Base-by-base conservation (phyloP, 345 rosid genomes). In the Pelargonium nanum region DNA sequence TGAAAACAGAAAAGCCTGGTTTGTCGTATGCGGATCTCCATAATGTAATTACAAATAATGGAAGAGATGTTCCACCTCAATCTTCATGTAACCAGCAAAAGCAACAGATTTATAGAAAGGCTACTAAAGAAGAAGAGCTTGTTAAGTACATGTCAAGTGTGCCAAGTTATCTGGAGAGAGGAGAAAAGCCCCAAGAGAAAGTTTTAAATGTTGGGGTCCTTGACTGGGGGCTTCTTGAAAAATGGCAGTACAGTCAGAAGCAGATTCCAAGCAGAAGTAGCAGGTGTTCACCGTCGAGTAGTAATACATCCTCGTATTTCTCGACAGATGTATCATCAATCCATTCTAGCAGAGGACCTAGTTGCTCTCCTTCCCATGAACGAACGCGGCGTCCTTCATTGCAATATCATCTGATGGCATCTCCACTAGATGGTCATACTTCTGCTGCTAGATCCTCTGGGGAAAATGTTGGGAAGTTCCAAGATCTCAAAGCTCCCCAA, bases 181-280 rank as follows among this genome's bases (percentile, higher is more conserved):
- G 83, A 62, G 77, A 73, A 64, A 69, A 69, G 1, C 77, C 60
- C 22, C 74, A 75, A 55, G 97, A 91, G 26, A 82, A 71, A 50
- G 75, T 77, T 64, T 67, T 87, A 68, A 91, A 77, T 30, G 75
- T 87, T 59, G 97, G 97, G 74, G 97, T 91, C 61, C 91, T 91
- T 70, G 86, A 85, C 56, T 87, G 97, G 97, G 73, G 81, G 4
- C 87, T 81, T 26, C 81, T 91, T 53, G 88, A 91, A 65, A 85
- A 80, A 69, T 90, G 97, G 97, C 84, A 85, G 59, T 69, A 58
- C 69, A 69, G 62, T 74, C 80, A 81, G 59, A 77, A 72, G 50
- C 77, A 72, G 62, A 44, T 70, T 56, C 68, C 71, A 6, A 56
- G 55, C 12, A 78, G 73, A 68, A 66, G 15, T 75, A 70, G 69